Percentiles rank a stretch among this genome's conserved stretches.
phyloP scores from a whole-genome alignment of 495 filamentous ascomycete genomes.

The Bacidia gigantensis region DNA sequence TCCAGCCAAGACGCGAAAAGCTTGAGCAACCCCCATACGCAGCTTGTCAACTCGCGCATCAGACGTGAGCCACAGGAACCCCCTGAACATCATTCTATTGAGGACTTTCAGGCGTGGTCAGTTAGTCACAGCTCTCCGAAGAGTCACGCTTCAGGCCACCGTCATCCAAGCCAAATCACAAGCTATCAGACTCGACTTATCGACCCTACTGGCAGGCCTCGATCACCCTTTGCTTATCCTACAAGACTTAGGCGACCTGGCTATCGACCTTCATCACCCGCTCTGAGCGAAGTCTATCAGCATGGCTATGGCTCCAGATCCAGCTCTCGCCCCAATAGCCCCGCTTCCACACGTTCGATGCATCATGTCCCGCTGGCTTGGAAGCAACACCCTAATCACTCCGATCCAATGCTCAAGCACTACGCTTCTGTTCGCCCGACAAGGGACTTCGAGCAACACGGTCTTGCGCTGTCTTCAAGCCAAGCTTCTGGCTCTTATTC shows the following conservation, averaged over 20 bases:
- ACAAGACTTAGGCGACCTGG: conserved; percentile 50
- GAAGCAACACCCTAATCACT: conserved; percentile 12
- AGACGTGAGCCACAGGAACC: background rate
- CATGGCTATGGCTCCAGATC: conserved; percentile 6
- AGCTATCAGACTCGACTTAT: conserved; percentile 2
- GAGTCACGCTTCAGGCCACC: conserved; percentile 12
- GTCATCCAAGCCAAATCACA: conserved; percentile 4
- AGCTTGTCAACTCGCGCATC: background rate
- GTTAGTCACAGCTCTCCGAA: conserved; percentile 11
- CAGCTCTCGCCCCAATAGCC: conserved; percentile 13
- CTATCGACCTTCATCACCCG: conserved; percentile 49
- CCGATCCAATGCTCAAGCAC: conserved; percentile 12
- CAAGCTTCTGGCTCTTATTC: conserved; percentile 4
- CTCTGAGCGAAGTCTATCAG: conserved; percentile 26
- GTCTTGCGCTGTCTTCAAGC: conserved; percentile 5
- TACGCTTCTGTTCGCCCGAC: conserved; percentile 3
- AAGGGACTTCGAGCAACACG: background rate
- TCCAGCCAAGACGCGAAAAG: background rate
- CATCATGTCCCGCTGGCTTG: conserved; percentile 8
- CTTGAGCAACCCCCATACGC: background rate
- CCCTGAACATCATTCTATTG: background rate
- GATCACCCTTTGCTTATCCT: conserved; percentile 50
- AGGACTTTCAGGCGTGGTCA: conserved; percentile 11
- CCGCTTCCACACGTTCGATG: conserved; percentile 11
- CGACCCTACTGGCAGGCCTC: conserved; percentile 33